phyloP scores from a whole-genome alignment of 2,329 filamentous ascomycete genomes.

The Didymella keratinophila region DNA sequence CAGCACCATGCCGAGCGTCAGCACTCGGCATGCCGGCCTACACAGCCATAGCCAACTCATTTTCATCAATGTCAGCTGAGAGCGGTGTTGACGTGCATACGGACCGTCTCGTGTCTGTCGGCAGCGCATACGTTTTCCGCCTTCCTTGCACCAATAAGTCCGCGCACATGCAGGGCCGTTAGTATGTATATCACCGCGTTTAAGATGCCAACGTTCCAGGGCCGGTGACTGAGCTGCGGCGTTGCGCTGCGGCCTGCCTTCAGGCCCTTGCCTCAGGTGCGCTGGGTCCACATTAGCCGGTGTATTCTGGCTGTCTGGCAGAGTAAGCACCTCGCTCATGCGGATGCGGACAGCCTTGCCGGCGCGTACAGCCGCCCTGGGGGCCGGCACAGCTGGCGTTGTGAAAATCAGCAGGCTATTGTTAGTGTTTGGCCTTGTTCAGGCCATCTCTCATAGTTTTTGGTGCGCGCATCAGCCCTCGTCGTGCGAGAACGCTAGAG shows the following conservation, averaged over 20 bases:
- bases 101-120: neutral
- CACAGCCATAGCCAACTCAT: neutral
- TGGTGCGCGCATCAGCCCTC: neutral
- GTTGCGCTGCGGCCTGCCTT: neutral
- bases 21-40: neutral
- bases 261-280: conserved; percentile 1
- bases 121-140: neutral
- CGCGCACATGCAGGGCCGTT: neutral
- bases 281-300: conserved; percentile 2
- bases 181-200: neutral
- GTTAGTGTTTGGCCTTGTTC: neutral
- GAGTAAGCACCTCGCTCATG: neutral
- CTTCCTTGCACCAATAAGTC: neutral
- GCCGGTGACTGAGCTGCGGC: neutral
- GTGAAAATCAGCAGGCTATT: neutral
- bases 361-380: neutral
- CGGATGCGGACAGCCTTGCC: neutral
- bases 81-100: neutral
- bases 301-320: neutral
- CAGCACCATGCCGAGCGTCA: neutral
- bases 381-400: neutral
- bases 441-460: neutral
- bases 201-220: neutral
- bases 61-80: neutral
- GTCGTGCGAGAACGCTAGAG: neutral